A percentile compares a stretch with the other conserved stretches of the same genome.
Conservation (phyloP, 805 yeast species). For the Candida maesae region DNA sequence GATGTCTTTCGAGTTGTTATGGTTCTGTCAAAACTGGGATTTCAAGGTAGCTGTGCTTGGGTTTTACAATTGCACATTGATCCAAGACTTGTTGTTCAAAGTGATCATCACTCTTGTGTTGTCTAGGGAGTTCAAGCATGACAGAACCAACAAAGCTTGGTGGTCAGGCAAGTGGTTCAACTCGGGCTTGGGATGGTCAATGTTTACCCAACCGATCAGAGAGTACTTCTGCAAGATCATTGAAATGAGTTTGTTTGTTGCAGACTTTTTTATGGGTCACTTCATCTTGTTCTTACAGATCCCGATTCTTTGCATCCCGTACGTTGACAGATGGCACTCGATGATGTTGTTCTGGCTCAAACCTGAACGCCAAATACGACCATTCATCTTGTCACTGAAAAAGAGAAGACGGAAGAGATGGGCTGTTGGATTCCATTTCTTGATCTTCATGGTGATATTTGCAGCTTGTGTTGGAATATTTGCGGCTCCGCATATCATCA, state of each 20-base stretch:
- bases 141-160: conserved; percentile 57
- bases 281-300: conserved; percentile 46
- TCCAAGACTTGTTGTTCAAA: conserved; percentile 52
- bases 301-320: conserved; percentile 54
- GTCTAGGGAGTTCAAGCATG: conserved; percentile 53
- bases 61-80: conserved; percentile 37
- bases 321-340: conserved; percentile 55
- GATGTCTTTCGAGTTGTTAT: conserved; percentile 46
- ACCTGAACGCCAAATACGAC: conserved; percentile 46
- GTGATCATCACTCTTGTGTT: conserved; percentile 41
- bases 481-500: conserved; percentile 37
- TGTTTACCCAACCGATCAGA: conserved; percentile 52
- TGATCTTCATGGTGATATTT: conserved; percentile 34
- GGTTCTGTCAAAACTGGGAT: conserved; percentile 56
- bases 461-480: conserved; percentile 32
- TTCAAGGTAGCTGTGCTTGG: conserved; percentile 54
- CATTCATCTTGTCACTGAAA: conserved; percentile 41
- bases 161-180: conserved; percentile 68
- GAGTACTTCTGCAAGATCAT: conserved; percentile 54
- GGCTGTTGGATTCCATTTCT: conserved; percentile 31
- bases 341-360: conserved; percentile 57
- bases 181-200: conserved; percentile 51
- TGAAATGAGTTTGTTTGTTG: conserved; percentile 54
- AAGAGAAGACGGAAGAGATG: conserved; percentile 38
- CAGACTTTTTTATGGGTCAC: conserved; percentile 53